Evolutionary conservation across 2,329 filamentous ascomycete genomes (phyloP), one percentile per base, ranked within the genome.

Genomic region (Lojkania enalia): DNA sequence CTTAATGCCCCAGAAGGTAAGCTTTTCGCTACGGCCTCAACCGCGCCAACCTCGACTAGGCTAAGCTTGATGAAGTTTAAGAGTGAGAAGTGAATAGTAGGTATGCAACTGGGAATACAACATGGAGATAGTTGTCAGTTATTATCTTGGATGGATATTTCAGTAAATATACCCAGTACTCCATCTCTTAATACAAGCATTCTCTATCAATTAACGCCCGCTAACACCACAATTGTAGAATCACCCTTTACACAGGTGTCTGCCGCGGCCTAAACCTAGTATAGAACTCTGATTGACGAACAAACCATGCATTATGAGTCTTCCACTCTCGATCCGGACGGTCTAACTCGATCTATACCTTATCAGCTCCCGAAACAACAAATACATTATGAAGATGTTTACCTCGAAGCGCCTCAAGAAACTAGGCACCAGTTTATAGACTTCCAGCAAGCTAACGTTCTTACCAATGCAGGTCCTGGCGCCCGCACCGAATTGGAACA

Each of bases 401-500:
- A 73, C 79, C 68, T 87, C 82, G 53, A 88, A 88, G 48, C 81
- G 74, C 61, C 84, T 72, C 66, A 88, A 63, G 58, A 88, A 70
- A 76, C 72, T 76, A 15, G 75, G 75, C 25, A 78, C 73, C 9
- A 78, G 54, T 63, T 78, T 78, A 51, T 77, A 77, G 5, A 78
- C 73, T 60, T 78, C 76, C 48, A 77, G 45, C 49, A 77, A 46
- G 33, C 68, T 71, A 37, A 78, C 74, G 48, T 77, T 77, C 69
- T 75, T 77, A 2, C 86, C 86, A 37, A 80, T 76, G 55, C 86
- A 89, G 1, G 86, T 88, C 57, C 85, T 71, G 9, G 81, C 79
- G 0, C 86, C 86, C 68, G 85, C 85, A 1, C 86, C 86, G 64
- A 89, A 89, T 55, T 88, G 84, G 63, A 87, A 75, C 83, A 87